Evolutionary conservation across 1,284 basidiomycete species (phyloP), one percentile per base, ranked within the genome.

Genomic region (Ganoderma sp.): DNA sequence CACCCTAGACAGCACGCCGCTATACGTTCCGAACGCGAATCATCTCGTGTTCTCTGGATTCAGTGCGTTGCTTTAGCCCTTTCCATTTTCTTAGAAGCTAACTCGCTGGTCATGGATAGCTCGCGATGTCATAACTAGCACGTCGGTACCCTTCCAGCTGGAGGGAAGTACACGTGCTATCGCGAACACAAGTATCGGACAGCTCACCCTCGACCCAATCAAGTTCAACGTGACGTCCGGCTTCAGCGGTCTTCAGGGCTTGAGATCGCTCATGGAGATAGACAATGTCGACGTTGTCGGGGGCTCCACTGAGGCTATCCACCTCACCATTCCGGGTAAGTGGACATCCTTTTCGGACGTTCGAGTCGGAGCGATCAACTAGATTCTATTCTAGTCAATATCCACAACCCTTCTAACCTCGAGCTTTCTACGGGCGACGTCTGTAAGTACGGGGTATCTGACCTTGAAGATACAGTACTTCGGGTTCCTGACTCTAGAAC

Each of bases 341-440:
- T 58, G 17, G 1, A 7, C 12, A 28, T 52, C 8, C 34, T 19
- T n/a, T 86, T 85, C 25, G 6, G 42, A 28, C 17, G 15, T 22
- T 50, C 22, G 22, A 50, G 14, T 10, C 4, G 6, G 9, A 10
- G 22, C 37, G 2, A 10, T 25, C 15, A 50, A 25, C 34, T 50
- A 39, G 60, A 17, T 28, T 2, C 25, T 39, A 43, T 45, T 60
- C 19, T 22, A 71, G 71, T 90, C 22, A 79, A 83, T 4, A 90
- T 94, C 17, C 76, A 82, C 75, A 94, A 94, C 76, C 92, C 91
- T 3, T 92, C 90, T 22, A 91, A 87, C 75, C 81, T 94, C 70
- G 85, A 89, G 68, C 79, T 94, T 37, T 78, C 80, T 6, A 84
- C 83, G 0, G 89, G 89, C 14, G 88, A 91, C 74, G 74, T 91